Conservation (phyloP, 164 flowering plant genomes). For the Chimonanthus salicifolius region DNA sequence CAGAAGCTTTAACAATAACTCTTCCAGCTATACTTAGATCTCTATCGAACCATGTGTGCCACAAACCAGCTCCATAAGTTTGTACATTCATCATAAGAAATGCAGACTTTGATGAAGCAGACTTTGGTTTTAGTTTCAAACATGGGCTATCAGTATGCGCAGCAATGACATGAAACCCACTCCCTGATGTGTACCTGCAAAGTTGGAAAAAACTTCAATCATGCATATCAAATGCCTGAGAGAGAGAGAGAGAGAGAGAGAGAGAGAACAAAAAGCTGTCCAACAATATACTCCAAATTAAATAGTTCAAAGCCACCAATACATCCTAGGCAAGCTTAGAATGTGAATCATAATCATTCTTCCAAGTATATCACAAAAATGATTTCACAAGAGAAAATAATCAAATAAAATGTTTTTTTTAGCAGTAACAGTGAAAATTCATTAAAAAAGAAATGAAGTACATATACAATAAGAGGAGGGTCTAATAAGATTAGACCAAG, state of each 20-base stretch:
- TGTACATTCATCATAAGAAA: conserved; percentile 87
- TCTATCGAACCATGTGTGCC: conserved; percentile 99
- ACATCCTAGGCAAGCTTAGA: no score
- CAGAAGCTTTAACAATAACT: conserved; percentile 60
- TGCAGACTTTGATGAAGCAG: conserved; percentile 70
- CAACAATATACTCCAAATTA: no score
- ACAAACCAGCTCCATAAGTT: conserved; percentile 93
- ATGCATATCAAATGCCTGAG: background rate
- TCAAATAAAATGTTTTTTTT: no score
- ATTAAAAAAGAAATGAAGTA: no score
- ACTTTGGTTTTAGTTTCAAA: conserved; percentile 79
- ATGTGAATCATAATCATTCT: no score
- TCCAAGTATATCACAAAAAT: no score
- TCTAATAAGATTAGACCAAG: no score
- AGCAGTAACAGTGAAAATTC: no score
- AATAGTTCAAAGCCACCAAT: no score
- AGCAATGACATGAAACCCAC: conserved; percentile 87
- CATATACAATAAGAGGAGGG: no score
- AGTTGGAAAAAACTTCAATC: conserved; percentile 3
- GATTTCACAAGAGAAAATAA: no score
- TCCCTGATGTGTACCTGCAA: conserved; percentile 68
- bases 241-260: background rate
- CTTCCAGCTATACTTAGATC: conserved; percentile 90
- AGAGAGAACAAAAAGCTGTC: background rate
- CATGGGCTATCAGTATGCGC: conserved; percentile 98